phyloP scores from a whole-genome alignment of 768 basidiomycete genomes.

The Chalciporus sphaerocephalus region DNA sequence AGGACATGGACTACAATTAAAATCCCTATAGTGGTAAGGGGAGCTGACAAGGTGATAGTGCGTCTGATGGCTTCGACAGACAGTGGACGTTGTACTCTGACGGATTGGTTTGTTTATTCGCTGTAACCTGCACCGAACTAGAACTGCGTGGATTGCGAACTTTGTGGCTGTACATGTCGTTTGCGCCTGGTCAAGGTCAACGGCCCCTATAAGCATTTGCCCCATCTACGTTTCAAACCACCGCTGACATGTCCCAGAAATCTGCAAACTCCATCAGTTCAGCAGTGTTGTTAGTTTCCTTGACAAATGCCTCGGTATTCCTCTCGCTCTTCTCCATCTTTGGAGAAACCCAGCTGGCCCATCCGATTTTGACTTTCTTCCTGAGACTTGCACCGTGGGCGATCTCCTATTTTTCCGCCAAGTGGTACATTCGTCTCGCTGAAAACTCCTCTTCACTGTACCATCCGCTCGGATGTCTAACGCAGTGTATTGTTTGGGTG shows the following conservation, averaged over 20 bases:
- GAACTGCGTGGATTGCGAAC: background rate
- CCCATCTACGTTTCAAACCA: background rate
- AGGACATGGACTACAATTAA: slow-evolving; percentile 20
- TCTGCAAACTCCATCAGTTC: background rate
- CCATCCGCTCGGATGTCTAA: slow-evolving; percentile 23
- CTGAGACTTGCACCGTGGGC: slow-evolving; percentile 20
- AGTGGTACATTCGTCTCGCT: slow-evolving; percentile 20
- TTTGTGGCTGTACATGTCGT: slow-evolving; percentile 7
- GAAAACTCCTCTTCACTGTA: slow-evolving; percentile 20
- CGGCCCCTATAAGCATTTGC: background rate
- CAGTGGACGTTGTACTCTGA: too few relatives aligned
- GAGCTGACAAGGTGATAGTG: too few relatives aligned
- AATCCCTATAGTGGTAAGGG: background rate
- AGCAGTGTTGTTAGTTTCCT: slow-evolving; percentile 8
- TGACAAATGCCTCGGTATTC: slow-evolving; percentile 14
- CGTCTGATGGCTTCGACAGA: too few relatives aligned
- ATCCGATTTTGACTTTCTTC: slow-evolving; percentile 16
- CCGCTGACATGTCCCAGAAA: slow-evolving; percentile 14
- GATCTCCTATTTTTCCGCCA: slow-evolving; percentile 17
- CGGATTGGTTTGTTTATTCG: too few relatives aligned
- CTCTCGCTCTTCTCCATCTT: slow-evolving; percentile 15
- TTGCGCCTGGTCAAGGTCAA: background rate
- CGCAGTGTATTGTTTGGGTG: slow-evolving; percentile 23
- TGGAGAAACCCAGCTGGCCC: slow-evolving; percentile 6
- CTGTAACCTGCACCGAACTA: too few relatives aligned